phyloP scores from a whole-genome alignment of 2,329 filamentous ascomycete genomes.

The Penicillium sclerotigenum region DNA sequence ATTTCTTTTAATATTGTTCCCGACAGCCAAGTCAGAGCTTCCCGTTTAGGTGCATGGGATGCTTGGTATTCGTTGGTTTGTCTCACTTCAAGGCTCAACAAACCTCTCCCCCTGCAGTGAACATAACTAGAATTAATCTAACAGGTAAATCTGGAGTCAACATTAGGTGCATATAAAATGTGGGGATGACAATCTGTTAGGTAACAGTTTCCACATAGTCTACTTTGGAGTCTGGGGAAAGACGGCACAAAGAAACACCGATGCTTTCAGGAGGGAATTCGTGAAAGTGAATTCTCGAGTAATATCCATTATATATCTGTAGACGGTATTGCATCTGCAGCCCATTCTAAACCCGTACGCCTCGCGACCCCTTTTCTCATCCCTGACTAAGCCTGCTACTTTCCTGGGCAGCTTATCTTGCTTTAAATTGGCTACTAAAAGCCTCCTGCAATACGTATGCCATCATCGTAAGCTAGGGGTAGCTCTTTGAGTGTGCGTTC shows the following conservation, averaged over 20 bases:
- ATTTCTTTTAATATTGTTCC: too few species aligned
- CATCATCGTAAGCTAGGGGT: too few species aligned
- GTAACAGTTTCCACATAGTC: constrained; percentile 30
- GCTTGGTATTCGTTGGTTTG: background rate
- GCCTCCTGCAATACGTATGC: too few species aligned
- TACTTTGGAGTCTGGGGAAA: constrained; percentile 6
- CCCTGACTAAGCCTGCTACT: background rate
- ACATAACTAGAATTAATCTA: background rate
- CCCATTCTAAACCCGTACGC: too few species aligned
- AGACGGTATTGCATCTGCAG: background rate
- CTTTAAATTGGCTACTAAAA: background rate
- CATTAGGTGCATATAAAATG: constrained; percentile 21
- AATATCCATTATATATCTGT: background rate
- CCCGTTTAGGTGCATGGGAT: background rate
- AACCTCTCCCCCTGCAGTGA: background rate
- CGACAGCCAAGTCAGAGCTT: constrained; percentile 3
- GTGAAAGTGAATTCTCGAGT: background rate
- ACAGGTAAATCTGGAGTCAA: background rate
- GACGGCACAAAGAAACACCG: background rate
- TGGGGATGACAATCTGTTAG: constrained; percentile 29
- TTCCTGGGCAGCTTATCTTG: background rate
- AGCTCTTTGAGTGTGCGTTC: too few species aligned
- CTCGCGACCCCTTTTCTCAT: background rate
- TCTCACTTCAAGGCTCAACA: background rate
- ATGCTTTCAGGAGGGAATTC: background rate